These are phyloP conservation scores for Rhodomyrtus psidioides DNA, from an alignment of 441 rosid genomes.

Conservation along the genomic window DNA sequence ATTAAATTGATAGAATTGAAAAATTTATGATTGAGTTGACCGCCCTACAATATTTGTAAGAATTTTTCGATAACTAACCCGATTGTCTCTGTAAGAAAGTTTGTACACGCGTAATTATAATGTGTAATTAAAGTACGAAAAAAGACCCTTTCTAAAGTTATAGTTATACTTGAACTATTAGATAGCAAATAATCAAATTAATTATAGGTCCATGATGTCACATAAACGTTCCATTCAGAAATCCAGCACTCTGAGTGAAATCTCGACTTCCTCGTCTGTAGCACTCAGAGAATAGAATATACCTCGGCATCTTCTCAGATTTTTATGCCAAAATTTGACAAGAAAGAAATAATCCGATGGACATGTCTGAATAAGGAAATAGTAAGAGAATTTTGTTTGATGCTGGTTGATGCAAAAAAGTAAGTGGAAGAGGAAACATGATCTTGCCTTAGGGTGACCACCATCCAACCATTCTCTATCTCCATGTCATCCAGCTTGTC, in stretches of 20 bases:
- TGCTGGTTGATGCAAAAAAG: conserved; percentile 2
- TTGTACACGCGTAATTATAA: not conserved
- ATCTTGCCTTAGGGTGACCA: conserved; percentile 5
- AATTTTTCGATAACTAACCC: not conserved
- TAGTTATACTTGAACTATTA: not conserved
- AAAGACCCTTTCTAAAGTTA: not conserved
- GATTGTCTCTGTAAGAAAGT: not conserved
- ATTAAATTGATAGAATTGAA: not conserved
- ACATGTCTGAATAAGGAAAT: not conserved
- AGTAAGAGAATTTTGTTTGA: not conserved
- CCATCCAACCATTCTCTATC: conserved; percentile 12
- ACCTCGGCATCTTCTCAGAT: not conserved
- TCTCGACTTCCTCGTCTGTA: accelerated
- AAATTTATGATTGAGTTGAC: not conserved
- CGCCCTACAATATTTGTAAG: not conserved
- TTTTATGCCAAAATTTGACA: not conserved
- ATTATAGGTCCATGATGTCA: not conserved
- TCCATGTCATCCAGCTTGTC: not conserved
- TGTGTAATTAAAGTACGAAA: not conserved
- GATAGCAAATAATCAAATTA: not conserved
- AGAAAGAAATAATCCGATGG: not conserved
- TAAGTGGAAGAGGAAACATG: conserved; percentile 9
- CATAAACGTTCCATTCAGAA: not conserved
- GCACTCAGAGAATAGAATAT: not conserved
- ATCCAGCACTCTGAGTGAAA: not conserved